Evolutionary conservation across 148 eudicot species (phyloP), one percentile per base, ranked within the genome.

Genomic region (Dysphania ambrosioides): DNA sequence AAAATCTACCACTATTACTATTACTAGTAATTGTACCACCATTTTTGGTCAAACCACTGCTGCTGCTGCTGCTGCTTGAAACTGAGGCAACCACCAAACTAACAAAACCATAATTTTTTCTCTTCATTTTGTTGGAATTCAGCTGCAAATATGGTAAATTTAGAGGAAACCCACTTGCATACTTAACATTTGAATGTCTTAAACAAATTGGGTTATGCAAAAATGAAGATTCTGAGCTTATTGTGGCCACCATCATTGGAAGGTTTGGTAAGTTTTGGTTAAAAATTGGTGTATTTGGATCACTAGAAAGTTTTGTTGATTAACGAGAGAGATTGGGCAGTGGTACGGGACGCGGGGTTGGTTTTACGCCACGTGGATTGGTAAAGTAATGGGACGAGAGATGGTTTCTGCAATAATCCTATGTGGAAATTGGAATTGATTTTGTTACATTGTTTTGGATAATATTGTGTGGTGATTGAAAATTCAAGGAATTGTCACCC

Each of bases 1-100:
- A 94, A 75, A 92, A 92, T 71, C 91, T 90, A 67, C 93, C 98
- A 32, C 87, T 77, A 12, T 87, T 81, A 31, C 62, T 55, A 1
- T 5, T 53, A 53, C 24, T 53, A 38, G 42, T 4, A 38, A 38
- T 38, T 8, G 42, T 3, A 38, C n/a, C n/a, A 47, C 21, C 53
- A 47, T 74, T 44, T 7, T 44, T 72, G 32, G 38, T 55, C 15
- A 11, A 36, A 36, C 40, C 27, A 21, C 30, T 34, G 3, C 36
- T n/a, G 51, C 59, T 13, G 77, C 72, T 27, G 51, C 59, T 13
- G 77, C 72, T 27, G 40, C 8, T 66, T 10, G 75, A 60, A 62
- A 77, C 36, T 44, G 89, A 66, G 65, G 94, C 83, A 23, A 84
- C 93, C 81, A 84, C 90, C 67, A 79, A 76, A 65, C 35, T 76